Evolutionary conservation across 371 early-diverging fungal species (phyloP).

Genomic region (Apophysomyces elegans): DNA sequence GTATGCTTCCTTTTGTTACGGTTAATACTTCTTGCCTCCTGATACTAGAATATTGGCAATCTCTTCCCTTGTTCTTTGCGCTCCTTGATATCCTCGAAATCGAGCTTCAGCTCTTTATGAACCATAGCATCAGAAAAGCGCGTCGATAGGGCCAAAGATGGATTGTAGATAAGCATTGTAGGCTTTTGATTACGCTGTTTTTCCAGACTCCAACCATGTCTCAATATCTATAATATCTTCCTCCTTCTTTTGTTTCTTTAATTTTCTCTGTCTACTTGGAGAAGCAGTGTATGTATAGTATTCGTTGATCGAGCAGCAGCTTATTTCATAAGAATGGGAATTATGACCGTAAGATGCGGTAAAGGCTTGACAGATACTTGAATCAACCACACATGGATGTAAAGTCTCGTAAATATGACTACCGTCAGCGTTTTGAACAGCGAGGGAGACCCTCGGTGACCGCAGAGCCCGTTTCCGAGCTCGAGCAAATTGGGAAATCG

Average conservation of each 20-base stretch:
- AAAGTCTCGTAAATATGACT: too few species aligned
- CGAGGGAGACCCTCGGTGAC: too few species aligned
- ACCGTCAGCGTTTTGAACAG: too few species aligned
- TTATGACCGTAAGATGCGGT: too few species aligned
- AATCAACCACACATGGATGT: too few species aligned
- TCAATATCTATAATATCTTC: too few species aligned
- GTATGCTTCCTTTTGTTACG: conserved; percentile 1
- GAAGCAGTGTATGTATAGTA: conserved; percentile 1
- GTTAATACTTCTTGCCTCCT: conserved; percentile 16
- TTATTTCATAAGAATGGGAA: too few species aligned
- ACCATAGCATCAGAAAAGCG: neutral
- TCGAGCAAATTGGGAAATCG: too few species aligned
- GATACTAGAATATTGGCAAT: conserved; percentile 17
- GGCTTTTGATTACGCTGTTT: neutral
- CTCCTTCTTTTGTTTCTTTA: too few species aligned
- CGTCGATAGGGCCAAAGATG: neutral
- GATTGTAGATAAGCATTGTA: neutral
- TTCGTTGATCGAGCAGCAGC: too few species aligned
- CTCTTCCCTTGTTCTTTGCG: conserved; percentile 11
- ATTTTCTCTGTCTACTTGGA: neutral
- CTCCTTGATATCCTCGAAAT: conserved; percentile 21
- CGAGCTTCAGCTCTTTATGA: neutral
- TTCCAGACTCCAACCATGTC: neutral
- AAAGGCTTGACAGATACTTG: too few species aligned
- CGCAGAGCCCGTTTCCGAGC: too few species aligned